Evolutionary conservation across 2,329 filamentous ascomycete genomes (phyloP).

Genomic region (Dryadomyces quercivorus): DNA sequence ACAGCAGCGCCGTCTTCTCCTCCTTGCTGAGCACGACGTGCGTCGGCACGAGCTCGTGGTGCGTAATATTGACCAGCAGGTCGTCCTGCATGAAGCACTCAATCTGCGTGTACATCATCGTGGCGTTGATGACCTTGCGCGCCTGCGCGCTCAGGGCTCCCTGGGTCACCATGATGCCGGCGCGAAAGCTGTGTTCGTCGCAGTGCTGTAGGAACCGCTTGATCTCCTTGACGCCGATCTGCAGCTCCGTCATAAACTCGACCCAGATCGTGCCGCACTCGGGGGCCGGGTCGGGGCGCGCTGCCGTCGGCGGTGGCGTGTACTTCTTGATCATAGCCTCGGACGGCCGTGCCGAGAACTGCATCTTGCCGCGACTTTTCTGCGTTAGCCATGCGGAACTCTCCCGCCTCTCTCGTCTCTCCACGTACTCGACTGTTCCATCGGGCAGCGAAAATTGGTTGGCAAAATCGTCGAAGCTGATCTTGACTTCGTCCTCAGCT

Average conservation of each 20-base stretch:
- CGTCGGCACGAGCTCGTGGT: conserved; percentile 90
- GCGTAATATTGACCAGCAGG: conserved; percentile 93
- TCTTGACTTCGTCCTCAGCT: conserved; percentile 75
- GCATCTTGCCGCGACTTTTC: conserved; percentile 65
- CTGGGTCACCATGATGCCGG: conserved; percentile 80
- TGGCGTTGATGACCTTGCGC: conserved; percentile 70
- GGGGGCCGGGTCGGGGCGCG: conserved; percentile 56
- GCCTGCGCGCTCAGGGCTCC: conserved; percentile 75
- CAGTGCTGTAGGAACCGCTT: conserved; percentile 79
- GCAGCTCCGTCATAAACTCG: conserved; percentile 71
- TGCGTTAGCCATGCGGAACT: neutral
- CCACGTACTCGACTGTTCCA: conserved; percentile 61
- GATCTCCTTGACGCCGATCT: conserved; percentile 84
- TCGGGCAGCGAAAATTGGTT: conserved; percentile 57
- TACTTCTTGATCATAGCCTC: conserved; percentile 76
- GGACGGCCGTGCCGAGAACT: conserved; percentile 78
- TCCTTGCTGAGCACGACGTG: conserved; percentile 83
- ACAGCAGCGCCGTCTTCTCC: conserved; percentile 76
- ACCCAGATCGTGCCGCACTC: conserved; percentile 85
- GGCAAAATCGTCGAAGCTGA: conserved; percentile 74
- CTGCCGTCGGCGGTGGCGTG: conserved; percentile 56
- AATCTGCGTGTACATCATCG: conserved; percentile 65
- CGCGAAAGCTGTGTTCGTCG: conserved; percentile 68
- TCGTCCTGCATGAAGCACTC: conserved; percentile 96
- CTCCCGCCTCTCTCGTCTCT: neutral